Conservation (phyloP, 805 yeast species). For the Vanderwaltozyma yarrowii region DNA sequence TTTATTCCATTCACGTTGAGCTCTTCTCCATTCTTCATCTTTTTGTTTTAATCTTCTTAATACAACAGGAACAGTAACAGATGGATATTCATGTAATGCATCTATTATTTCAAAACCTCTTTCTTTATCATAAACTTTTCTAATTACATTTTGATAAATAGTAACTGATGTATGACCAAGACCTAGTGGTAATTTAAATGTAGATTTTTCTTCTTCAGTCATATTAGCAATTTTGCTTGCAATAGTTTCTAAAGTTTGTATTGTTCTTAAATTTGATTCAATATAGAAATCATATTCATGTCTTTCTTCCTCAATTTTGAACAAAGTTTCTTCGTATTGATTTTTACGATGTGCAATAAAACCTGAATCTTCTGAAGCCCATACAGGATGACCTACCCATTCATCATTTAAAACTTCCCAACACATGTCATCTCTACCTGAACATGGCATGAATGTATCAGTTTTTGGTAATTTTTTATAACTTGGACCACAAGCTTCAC, state of each 20-base stretch:
- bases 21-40: conserved; percentile 97
- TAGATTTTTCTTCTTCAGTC: conserved; percentile 81
- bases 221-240: conserved; percentile 89
- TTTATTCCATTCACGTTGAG: conserved; percentile 97
- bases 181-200: conserved; percentile 83
- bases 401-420: conserved; percentile 98
- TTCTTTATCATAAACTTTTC: conserved; percentile 88
- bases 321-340: conserved; percentile 92
- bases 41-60: conserved; percentile 89
- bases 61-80: conserved; percentile 89
- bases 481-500: conserved; percentile 93
- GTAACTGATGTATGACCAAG: conserved; percentile 86
- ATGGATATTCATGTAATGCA: conserved; percentile 91
- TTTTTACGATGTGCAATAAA: conserved; percentile 98
- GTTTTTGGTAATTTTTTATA: conserved; percentile 87
- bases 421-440: conserved; percentile 98
- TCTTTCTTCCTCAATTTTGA: conserved; percentile 94
- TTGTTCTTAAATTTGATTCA: conserved; percentile 90
- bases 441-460: conserved; percentile 93
- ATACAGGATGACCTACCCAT: conserved; percentile 99
- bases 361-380: conserved; percentile 99
- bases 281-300: conserved; percentile 94
- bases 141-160: conserved; percentile 84
- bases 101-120: conserved; percentile 94
- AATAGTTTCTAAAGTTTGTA: conserved; percentile 89